phyloP scores from a whole-genome alignment of 1,284 basidiomycete species.

The Microbotryum violaceum region DNA sequence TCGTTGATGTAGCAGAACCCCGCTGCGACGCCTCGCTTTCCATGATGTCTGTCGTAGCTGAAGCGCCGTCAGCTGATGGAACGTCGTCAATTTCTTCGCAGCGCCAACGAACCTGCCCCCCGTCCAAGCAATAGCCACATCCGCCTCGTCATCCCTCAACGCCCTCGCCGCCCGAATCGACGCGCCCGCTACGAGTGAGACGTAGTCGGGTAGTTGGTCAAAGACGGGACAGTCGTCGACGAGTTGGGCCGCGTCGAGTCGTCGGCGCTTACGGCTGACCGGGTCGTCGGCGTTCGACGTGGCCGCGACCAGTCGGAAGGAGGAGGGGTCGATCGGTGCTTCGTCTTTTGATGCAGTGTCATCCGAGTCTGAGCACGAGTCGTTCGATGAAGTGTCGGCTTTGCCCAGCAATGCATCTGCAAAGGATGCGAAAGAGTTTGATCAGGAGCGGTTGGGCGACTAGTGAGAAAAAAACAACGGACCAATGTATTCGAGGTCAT shows the following conservation, averaged over 20 bases:
- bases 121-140: constrained; percentile 73
- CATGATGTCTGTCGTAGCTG: constrained; percentile 56
- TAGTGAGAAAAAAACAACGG: background rate
- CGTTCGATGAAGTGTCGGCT: constrained; percentile 41
- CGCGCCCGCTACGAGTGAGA: constrained; percentile 64
- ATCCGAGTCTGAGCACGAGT: background rate
- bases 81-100: background rate
- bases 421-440: background rate
- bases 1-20: constrained; percentile 95
- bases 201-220: constrained; percentile 59
- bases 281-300: background rate
- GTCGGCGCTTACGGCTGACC: constrained; percentile 33
- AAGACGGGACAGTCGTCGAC: constrained; percentile 75
- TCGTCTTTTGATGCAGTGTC: constrained; percentile 8
- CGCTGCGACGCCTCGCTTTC: constrained; percentile 61
- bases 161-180: constrained; percentile 62
- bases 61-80: background rate
- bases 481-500: constrained; percentile 43
- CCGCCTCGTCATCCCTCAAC: constrained; percentile 51
- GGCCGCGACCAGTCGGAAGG: background rate
- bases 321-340: background rate
- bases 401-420: constrained; percentile 37
- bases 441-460: background rate
- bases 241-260: constrained; percentile 37
- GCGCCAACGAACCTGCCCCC: constrained; percentile 51